These are phyloP conservation scores for Emergomyces africanus DNA, from an alignment of 2,329 filamentous ascomycete genomes.

Conservation along the genomic window DNA sequence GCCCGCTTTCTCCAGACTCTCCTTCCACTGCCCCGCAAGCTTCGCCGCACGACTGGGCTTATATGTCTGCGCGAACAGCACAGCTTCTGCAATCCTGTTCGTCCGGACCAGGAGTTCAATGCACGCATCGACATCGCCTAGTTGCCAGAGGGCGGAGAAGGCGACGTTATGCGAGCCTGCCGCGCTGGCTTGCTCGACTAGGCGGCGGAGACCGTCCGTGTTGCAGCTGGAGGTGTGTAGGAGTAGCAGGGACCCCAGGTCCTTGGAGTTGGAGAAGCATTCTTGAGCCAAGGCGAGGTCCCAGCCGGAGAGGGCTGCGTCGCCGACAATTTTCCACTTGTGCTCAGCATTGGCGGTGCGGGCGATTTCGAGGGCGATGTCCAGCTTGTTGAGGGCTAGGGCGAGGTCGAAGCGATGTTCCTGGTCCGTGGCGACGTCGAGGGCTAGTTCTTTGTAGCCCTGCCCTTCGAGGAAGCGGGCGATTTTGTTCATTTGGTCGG, in stretches of 20 bases:
- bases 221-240: slow-evolving; percentile 80
- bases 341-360: slow-evolving; percentile 77
- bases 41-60: slow-evolving; percentile 63
- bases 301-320: slow-evolving; percentile 77
- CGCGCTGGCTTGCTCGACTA: slow-evolving; percentile 63
- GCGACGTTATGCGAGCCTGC: slow-evolving; percentile 81
- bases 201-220: slow-evolving; percentile 54
- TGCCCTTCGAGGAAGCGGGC: slow-evolving; percentile 95
- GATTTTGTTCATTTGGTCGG: slow-evolving; percentile 96
- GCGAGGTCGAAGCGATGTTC: slow-evolving; percentile 97
- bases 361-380: slow-evolving; percentile 76
- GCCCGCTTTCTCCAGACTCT: slow-evolving; percentile 66
- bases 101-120: slow-evolving; percentile 69
- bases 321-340: slow-evolving; percentile 96
- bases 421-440: slow-evolving; percentile 85
- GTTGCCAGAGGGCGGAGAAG: slow-evolving; percentile 79
- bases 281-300: slow-evolving; percentile 79
- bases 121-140: slow-evolving; percentile 71
- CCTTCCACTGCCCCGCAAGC: slow-evolving; percentile 69
- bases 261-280: slow-evolving; percentile 83
- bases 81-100: slow-evolving; percentile 69
- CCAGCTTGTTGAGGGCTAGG: slow-evolving; percentile 66
- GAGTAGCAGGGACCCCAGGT: slow-evolving; percentile 77
- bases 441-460: slow-evolving; percentile 87
- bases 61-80: slow-evolving; percentile 89